Evolutionary conservation across 257 asterid species (phyloP).

Genomic region (Solanum stenotomum): DNA sequence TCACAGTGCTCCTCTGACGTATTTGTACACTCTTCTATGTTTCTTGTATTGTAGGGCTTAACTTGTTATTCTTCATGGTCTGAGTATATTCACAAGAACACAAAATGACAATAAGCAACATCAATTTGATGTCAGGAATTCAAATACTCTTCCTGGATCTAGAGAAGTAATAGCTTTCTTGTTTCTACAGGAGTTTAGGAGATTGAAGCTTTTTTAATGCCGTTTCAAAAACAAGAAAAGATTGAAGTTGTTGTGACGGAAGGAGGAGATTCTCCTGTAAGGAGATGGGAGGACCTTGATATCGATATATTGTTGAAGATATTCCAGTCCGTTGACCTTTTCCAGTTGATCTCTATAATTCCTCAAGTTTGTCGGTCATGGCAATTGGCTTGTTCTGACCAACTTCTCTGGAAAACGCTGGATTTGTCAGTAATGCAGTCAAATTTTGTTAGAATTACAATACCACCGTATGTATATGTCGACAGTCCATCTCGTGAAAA

Average conservation of each 20-base stretch:
- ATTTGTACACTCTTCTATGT: too few species aligned
- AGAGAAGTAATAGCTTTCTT: not conserved
- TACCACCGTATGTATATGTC: constrained; percentile 68
- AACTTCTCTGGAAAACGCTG: constrained; percentile 57
- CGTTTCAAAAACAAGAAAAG: not conserved
- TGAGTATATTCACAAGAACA: too few species aligned
- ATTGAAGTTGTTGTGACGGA: constrained; percentile 26
- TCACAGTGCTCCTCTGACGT: too few species aligned
- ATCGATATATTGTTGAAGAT: constrained; percentile 42
- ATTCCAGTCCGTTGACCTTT: constrained; percentile 41
- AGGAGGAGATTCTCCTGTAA: constrained; percentile 15
- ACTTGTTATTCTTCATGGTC: too few species aligned
- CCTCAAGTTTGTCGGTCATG: constrained; percentile 68
- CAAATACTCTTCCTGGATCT: not conserved
- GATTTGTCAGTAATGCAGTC: constrained; percentile 52
- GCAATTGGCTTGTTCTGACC: constrained; percentile 67
- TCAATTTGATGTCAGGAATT: too few species aligned
- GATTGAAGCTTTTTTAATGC: not conserved
- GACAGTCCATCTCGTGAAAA: constrained; percentile 51
- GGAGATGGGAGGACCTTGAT: constrained; percentile 62
- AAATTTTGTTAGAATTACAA: constrained; percentile 56
- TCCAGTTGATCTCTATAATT: constrained; percentile 47
- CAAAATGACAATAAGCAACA: too few species aligned
- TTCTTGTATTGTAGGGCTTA: too few species aligned
- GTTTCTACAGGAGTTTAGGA: not conserved